phyloP scores from a whole-genome alignment of 352 stramenopile species.

The Halophytophthora batemanensis region DNA sequence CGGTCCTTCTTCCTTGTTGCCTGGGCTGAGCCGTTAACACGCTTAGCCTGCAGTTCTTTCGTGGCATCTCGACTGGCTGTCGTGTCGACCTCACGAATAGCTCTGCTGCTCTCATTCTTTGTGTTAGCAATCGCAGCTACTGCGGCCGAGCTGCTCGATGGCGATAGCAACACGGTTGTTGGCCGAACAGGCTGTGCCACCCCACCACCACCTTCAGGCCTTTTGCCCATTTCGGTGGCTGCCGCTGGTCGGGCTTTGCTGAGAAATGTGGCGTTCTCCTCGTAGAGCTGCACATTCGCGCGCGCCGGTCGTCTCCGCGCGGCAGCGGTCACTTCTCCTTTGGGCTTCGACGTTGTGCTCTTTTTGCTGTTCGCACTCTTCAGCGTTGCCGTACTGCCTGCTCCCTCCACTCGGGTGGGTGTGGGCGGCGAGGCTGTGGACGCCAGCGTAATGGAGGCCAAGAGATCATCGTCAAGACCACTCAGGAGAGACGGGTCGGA shows the following conservation, averaged over 20 bases:
- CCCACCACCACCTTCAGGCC: conserved; percentile 1
- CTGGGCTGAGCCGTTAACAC: conserved; percentile 3
- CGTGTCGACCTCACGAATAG: background rate
- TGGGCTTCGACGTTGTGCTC: background rate
- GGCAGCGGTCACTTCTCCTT: background rate
- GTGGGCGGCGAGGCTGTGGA: background rate
- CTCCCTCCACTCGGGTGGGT: background rate
- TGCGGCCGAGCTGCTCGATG: conserved; percentile 19
- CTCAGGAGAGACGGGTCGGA: conserved; percentile 37
- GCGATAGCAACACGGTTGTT: conserved; percentile 22
- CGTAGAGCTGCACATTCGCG: conserved; percentile 27
- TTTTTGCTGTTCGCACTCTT: background rate
- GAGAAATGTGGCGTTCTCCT: conserved; percentile 13
- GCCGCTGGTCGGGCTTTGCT: conserved; percentile 7
- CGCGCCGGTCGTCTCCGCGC: background rate
- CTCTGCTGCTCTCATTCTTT: conserved; percentile 12
- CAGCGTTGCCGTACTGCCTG: background rate
- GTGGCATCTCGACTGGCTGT: background rate
- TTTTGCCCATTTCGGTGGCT: conserved; percentile 1
- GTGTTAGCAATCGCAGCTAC: conserved; percentile 6
- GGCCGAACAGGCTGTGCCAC: conserved; percentile 5
- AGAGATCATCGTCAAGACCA: conserved; percentile 33
- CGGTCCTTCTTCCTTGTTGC: conserved; percentile 5
- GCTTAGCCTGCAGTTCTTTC: background rate
- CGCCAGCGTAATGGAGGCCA: conserved; percentile 34